Percentiles rank a stretch among this genome's conserved stretches.
These are phyloP conservation scores for Penicillium brevicompactum DNA, from an alignment of 2,329 filamentous ascomycete species.

Conservation along the genomic window DNA sequence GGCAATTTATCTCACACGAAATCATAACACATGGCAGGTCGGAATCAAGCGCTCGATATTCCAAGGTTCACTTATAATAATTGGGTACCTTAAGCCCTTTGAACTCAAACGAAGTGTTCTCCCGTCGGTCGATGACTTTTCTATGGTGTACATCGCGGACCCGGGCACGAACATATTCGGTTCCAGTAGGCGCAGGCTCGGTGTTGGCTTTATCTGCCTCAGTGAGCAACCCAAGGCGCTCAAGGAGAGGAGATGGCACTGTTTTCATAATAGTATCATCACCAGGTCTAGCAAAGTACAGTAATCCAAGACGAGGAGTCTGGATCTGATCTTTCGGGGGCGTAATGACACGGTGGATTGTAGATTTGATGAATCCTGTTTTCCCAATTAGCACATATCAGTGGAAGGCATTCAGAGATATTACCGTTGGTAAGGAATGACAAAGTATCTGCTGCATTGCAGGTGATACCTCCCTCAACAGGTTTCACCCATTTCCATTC, in stretches of 20 bases:
- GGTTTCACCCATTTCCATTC: constrained; percentile 57
- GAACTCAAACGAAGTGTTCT: constrained; percentile 49
- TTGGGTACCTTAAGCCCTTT: constrained; percentile 45
- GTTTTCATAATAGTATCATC: constrained; percentile 31
- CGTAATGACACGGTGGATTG: constrained; percentile 38
- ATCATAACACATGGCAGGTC: too few species aligned
- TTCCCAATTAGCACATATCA: background rate
- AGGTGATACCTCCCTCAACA: constrained; percentile 52
- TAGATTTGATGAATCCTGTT: constrained; percentile 32
- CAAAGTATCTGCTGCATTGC: constrained; percentile 54
- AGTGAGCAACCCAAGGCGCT: constrained; percentile 41
- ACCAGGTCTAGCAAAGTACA: constrained; percentile 44
- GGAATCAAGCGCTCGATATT: too few species aligned
- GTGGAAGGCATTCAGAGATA: background rate
- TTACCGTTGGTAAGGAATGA: constrained; percentile 52
- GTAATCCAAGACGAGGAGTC: constrained; percentile 35
- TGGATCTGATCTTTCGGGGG: constrained; percentile 39
- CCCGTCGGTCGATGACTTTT: constrained; percentile 47
- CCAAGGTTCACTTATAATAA: constrained; percentile 33
- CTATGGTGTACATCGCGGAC: constrained; percentile 52
- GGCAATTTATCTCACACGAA: too few species aligned
- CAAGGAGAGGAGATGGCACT: constrained; percentile 41
- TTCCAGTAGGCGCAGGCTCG: constrained; percentile 41
- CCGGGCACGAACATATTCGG: constrained; percentile 50
- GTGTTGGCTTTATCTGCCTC: constrained; percentile 43